Evolutionary conservation across 495 filamentous ascomycete genomes (phyloP).

Genomic region (Penicillium chermesinum): DNA sequence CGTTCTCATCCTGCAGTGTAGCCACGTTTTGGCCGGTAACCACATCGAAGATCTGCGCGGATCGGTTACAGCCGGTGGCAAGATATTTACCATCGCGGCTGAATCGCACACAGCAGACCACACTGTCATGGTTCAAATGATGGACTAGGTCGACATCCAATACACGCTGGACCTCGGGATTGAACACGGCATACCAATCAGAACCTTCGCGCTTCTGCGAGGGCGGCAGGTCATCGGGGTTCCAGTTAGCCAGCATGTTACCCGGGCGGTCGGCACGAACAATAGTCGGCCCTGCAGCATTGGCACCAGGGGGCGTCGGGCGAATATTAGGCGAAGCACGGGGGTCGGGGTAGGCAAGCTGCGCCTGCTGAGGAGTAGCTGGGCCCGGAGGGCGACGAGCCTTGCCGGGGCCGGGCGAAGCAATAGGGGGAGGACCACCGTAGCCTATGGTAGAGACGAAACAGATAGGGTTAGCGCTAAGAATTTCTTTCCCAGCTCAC

Average conservation of each 20-base stretch:
- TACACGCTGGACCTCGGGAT: conserved; percentile 74
- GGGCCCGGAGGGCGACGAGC: conserved; percentile 61
- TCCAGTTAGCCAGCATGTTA: conserved; percentile 83
- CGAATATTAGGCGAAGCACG: conserved; percentile 83
- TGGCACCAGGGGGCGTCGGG: conserved; percentile 59
- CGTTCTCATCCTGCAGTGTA: conserved; percentile 74
- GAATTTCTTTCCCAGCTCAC: conserved; percentile 12
- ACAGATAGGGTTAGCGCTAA: conserved; percentile 25
- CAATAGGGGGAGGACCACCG: conserved; percentile 62
- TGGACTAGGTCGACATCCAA: conserved; percentile 87
- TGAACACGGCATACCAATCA: conserved; percentile 90
- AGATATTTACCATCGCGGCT: conserved; percentile 85
- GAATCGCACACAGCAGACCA: conserved; percentile 88
- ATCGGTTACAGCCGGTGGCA: conserved; percentile 84
- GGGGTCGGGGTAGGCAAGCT: conserved; percentile 76
- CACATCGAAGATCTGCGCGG: conserved; percentile 88
- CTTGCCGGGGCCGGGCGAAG: conserved; percentile 80
- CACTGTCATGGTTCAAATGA: conserved; percentile 78
- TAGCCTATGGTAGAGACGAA: conserved; percentile 42
- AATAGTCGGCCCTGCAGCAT: conserved; percentile 37
- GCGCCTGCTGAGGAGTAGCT: conserved; percentile 85
- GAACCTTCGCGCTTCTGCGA: conserved; percentile 76
- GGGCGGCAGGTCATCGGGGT: conserved; percentile 74
- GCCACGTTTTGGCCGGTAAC: conserved; percentile 71
- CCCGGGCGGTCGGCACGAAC: conserved; percentile 53